Evolutionary conservation across 2,329 filamentous ascomycete species (phyloP).

Genomic region (Fusarium brachygibbosum): DNA sequence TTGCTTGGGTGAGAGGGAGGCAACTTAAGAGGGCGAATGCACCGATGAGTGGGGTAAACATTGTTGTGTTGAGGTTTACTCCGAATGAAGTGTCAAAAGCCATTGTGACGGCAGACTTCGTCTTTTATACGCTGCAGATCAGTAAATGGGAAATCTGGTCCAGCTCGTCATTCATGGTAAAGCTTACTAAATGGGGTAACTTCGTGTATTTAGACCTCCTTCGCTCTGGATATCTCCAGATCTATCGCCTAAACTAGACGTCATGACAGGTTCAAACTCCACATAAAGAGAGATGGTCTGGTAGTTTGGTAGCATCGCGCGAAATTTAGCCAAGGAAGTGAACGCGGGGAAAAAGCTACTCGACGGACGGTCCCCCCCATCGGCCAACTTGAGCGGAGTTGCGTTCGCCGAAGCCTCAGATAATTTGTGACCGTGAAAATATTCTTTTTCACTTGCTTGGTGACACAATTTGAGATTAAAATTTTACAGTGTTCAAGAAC

Average conservation of each 20-base stretch:
- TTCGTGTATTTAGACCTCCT: background rate
- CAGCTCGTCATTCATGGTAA: background rate
- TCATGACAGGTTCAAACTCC: constrained; percentile 10
- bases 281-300: background rate
- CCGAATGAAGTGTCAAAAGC: background rate
- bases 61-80: background rate
- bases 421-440: no score
- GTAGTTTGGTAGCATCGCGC: background rate
- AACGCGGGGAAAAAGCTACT: constrained; percentile 4
- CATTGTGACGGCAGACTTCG: background rate
- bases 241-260: constrained; percentile 3
- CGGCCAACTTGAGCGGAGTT: background rate
- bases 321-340: background rate
- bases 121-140: constrained; percentile 2
- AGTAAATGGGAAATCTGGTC: background rate
- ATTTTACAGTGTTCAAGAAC: no score
- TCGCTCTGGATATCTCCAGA: background rate
- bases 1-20: background rate
- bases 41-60: constrained; percentile 20
- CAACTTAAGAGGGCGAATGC: constrained; percentile 17
- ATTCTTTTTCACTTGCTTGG: no score
- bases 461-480: no score
- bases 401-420: no score
- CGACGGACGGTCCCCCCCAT: background rate
- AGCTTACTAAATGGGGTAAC: constrained; percentile 2